A percentile compares a stretch with the other conserved stretches of the same genome.
phyloP scores from a whole-genome alignment of 345 rosid species.

The Anacardium occidentale region DNA sequence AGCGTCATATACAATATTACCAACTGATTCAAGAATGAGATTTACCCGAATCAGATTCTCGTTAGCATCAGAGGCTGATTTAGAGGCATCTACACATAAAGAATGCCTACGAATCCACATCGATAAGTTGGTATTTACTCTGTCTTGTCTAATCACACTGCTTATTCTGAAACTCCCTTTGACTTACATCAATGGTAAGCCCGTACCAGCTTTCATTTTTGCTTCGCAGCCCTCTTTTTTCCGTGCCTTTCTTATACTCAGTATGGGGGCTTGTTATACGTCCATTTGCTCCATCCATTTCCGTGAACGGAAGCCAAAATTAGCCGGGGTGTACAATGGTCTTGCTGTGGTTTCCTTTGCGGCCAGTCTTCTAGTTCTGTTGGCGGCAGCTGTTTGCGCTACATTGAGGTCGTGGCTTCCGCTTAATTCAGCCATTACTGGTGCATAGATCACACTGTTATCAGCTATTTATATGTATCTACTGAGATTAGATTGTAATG shows the following conservation, averaged over 20 bases:
- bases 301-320: background rate
- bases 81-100: background rate
- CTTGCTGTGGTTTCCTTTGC: background rate
- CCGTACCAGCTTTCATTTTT: background rate
- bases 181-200: background rate
- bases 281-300: conserved; percentile 9
- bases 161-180: conserved; percentile 5
- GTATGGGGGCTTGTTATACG: background rate
- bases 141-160: background rate
- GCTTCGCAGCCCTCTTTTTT: background rate
- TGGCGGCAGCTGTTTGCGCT: background rate
- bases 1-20: too few species aligned
- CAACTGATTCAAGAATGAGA: background rate
- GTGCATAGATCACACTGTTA: background rate
- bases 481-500: too few species aligned
- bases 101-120: background rate
- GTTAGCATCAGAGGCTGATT: background rate
- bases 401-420: background rate
- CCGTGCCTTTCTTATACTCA: background rate
- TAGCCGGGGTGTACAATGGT: background rate
- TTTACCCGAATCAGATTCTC: background rate
- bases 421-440: background rate
- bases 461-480: too few species aligned
- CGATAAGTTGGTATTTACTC: background rate
- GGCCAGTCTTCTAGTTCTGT: background rate